These are phyloP conservation scores for Benincasa hispida DNA, from an alignment of 306 rosid genomes.

Conservation along the genomic window DNA sequence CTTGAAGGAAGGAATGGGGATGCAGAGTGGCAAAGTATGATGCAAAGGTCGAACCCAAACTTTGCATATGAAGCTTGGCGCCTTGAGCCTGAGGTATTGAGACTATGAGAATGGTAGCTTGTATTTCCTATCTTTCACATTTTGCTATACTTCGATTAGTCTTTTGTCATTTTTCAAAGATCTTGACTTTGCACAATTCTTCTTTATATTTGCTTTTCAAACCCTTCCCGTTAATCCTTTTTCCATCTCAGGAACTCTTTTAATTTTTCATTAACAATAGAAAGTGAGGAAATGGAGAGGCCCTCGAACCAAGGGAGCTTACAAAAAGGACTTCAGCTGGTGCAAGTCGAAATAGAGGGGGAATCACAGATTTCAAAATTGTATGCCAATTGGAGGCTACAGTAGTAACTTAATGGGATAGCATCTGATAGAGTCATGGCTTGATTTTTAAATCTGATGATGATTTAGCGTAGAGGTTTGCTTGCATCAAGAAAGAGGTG, in stretches of 20 bases:
- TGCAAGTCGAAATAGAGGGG: background rate
- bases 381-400: background rate
- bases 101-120: constrained; percentile 9
- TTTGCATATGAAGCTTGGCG: constrained; percentile 95
- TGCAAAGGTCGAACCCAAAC: constrained; percentile 67
- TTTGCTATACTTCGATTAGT: background rate
- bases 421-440: background rate
- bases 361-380: background rate
- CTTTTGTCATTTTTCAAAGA: background rate
- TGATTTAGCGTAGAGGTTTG: background rate
- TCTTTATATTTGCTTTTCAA: background rate
- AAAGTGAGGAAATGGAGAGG: background rate
- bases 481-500: background rate
- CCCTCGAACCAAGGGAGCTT: background rate
- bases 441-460: background rate
- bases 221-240: background rate
- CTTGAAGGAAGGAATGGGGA: constrained; percentile 61
- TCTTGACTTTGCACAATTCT: background rate
- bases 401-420: background rate
- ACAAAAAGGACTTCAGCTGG: background rate
- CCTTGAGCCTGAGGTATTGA: constrained; percentile 77
- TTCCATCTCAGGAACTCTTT: background rate
- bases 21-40: constrained; percentile 82
- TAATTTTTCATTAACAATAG: background rate
- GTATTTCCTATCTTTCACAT: background rate